Evolutionary conservation across 2,329 filamentous ascomycete species (phyloP).

Genomic region (Helminthosporium solani): DNA sequence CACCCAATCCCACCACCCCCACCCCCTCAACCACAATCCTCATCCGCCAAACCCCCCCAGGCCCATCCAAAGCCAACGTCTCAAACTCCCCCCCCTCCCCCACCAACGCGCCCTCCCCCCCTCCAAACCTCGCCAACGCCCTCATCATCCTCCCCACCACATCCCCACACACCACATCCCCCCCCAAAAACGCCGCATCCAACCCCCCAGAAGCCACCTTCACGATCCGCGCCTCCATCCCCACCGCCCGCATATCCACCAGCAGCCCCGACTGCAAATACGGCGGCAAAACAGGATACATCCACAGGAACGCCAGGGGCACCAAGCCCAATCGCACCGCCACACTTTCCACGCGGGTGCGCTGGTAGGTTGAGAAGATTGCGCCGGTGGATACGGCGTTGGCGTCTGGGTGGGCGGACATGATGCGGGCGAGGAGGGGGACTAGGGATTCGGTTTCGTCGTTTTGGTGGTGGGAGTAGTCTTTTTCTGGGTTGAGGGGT

Average conservation of each 20-base stretch:
- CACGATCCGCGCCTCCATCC: constrained; percentile 85
- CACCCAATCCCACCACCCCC: constrained; percentile 62
- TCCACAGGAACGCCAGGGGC: constrained; percentile 88
- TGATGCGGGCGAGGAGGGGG: constrained; percentile 68
- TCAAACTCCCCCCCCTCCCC: constrained; percentile 97
- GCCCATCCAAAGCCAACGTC: constrained; percentile 84
- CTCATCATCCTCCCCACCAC: constrained; percentile 52
- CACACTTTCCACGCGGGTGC: constrained; percentile 91
- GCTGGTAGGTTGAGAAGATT: constrained; percentile 92
- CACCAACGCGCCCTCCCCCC: constrained; percentile 68
- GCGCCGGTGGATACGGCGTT: constrained; percentile 89
- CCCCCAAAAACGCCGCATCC: constrained; percentile 78
- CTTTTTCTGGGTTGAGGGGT: constrained; percentile 68
- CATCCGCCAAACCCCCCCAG: constrained; percentile 68
- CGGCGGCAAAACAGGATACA: constrained; percentile 73
- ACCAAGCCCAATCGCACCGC: constrained; percentile 78
- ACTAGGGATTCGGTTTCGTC: constrained; percentile 92
- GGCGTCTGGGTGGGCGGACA: constrained; percentile 69
- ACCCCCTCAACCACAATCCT: constrained; percentile 63
- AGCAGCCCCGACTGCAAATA: constrained; percentile 58
- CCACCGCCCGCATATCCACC: constrained; percentile 74
- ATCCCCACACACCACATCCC: constrained; percentile 64
- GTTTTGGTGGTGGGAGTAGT: constrained; percentile 56
- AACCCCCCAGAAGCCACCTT: constrained; percentile 92
- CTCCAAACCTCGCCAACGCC: constrained; percentile 67